Base-by-base conservation (phyloP, 1,284 basidiomycete genomes). In the Heliocybe sulcata region DNA sequence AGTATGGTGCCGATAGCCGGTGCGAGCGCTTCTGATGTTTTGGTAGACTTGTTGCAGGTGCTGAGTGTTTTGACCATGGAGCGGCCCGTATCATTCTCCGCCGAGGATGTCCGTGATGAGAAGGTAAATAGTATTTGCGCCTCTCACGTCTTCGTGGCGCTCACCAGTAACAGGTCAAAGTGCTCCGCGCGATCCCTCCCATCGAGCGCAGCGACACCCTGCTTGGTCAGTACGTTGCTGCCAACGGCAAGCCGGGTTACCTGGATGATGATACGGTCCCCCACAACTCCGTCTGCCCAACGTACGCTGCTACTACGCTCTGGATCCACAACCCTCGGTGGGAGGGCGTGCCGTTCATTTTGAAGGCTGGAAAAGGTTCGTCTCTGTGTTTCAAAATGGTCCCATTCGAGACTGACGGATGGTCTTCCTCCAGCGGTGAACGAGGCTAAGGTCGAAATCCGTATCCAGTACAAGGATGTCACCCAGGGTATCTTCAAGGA, bases 341-440 rank as follows among this genome's bases (percentile, higher is more conserved):
- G 94, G 94, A 98, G 70, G 94, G 94, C 58, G 94, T 98, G 2
- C 94, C 94, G 0, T 98, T 98, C 76, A 93, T 98, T 65, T 80
- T 98, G 65, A 97, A 94, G 74, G 94, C 94, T 29, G 94, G 94
- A 56, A 98, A 98, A 80, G 94, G 93, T 93, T 57, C 56, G 20
- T 49, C 49, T n/a, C 33, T 19, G n/a, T 51, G 19, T 25, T 22
- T 8, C 49, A 33, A 19, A n/a, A 20, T 27, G 23, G 14, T 25
- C 31, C 49, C 48, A 20, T 54, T 27, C 55, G 52, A 35, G 23
- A 33, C 56, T 56, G 29, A 52, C 56, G 23, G 45, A 51, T 19
- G 53, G 51, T 11, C 20, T 38, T 22, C 31, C 49, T 35, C 35
- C 62, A 95, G 94, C 94, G 10, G 76, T 98, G 57, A 96, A 97